Evolutionary conservation across 2,329 filamentous ascomycete genomes (phyloP).

Genomic region (Pseudopyrenochaeta lycopersici): DNA sequence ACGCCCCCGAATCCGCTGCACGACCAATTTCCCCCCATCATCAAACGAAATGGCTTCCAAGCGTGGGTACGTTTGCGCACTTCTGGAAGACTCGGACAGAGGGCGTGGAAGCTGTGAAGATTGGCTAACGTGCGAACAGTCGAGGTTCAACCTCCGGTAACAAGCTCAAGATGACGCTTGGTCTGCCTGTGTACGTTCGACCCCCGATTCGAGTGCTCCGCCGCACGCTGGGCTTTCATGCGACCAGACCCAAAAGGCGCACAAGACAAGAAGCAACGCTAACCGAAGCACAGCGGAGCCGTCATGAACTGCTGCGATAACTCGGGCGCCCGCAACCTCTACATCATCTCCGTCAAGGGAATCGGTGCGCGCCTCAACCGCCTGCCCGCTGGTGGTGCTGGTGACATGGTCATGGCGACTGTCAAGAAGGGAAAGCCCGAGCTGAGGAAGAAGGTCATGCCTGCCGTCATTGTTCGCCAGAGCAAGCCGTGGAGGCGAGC

Average conservation of each 20-base stretch:
- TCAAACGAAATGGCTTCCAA: constrained; percentile 23
- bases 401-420: constrained; percentile 99
- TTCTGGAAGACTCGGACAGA: background rate
- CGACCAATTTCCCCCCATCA: constrained; percentile 16
- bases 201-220: constrained; percentile 25
- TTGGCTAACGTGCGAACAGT: constrained; percentile 53
- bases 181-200: constrained; percentile 95
- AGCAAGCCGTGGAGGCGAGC: constrained; percentile 99
- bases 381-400: constrained; percentile 95
- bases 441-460: constrained; percentile 99
- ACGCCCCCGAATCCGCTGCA: constrained; percentile 23
- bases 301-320: constrained; percentile 99
- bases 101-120: background rate
- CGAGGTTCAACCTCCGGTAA: constrained; percentile 93
- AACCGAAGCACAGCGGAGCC: constrained; percentile 74
- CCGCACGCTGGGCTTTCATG: constrained; percentile 2
- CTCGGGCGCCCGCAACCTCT: constrained; percentile 97
- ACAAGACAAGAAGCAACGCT: constrained; percentile 31
- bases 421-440: constrained; percentile 99
- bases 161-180: constrained; percentile 99
- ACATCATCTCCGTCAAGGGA: constrained; percentile 99
- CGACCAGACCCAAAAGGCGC: constrained; percentile 13
- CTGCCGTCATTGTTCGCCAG: constrained; percentile 97
- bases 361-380: constrained; percentile 97
- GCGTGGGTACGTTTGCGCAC: constrained; percentile 19